Conservation (phyloP, 2,329 filamentous ascomycete genomes). For the Arthrinium phaeospermum region DNA sequence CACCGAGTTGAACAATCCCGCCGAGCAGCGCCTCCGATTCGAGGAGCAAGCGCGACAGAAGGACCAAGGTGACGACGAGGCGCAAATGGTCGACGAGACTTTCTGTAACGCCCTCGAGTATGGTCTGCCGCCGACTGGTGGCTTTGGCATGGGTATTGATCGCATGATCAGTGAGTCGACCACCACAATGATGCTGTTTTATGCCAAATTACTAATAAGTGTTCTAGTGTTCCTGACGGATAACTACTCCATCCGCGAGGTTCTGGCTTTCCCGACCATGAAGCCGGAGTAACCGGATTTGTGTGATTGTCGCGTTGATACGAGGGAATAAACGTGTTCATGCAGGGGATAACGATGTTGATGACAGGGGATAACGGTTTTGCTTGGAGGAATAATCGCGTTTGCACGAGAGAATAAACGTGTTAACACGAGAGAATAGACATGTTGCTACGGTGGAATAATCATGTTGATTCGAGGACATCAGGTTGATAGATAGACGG, state of each 20-base stretch:
- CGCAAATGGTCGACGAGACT: conserved; percentile 93
- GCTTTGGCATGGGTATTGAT: conserved; percentile 88
- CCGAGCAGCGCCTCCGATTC: conserved; percentile 89
- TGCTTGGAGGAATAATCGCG: background rate
- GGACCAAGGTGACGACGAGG: conserved; percentile 95
- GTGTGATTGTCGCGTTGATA: background rate
- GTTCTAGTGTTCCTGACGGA: conserved; percentile 81
- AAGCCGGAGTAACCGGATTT: conserved; percentile 52
- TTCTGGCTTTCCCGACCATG: conserved; percentile 97
- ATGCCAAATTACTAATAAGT: background rate
- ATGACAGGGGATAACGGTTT: background rate
- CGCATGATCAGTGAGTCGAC: conserved; percentile 95
- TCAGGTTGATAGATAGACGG: too few species aligned
- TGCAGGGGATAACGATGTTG: background rate
- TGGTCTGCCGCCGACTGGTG: conserved; percentile 89
- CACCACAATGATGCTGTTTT: conserved; percentile 81
- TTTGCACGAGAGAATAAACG: too few species aligned
- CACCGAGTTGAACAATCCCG: conserved; percentile 97
- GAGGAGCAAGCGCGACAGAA: conserved; percentile 97
- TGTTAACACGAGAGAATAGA: background rate
- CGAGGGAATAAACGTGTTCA: background rate
- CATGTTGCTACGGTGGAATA: background rate
- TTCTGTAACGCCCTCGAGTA: conserved; percentile 92
- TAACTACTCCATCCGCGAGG: conserved; percentile 95
- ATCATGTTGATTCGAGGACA: background rate